A percentile compares a stretch with the other conserved stretches of the same genome.
Evolutionary conservation across 805 yeast species (phyloP).

Genomic region (Candida ipomoeae): DNA sequence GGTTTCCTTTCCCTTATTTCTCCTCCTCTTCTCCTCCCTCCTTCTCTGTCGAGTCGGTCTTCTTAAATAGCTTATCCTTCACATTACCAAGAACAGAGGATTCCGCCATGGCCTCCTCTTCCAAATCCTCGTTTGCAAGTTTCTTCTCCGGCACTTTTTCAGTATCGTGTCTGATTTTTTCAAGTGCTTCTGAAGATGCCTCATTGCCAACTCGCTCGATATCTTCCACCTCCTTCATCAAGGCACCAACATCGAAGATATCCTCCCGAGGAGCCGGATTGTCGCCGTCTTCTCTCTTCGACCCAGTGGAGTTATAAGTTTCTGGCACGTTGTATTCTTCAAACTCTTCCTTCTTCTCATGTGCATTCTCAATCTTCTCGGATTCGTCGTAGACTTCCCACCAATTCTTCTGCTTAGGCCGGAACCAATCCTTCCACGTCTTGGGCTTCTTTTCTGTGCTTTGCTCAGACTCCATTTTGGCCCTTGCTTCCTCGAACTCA

Average conservation of each 20-base stretch:
- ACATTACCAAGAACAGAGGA: constrained; percentile 6
- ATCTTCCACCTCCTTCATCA: constrained; percentile 41
- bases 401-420: constrained; percentile 50
- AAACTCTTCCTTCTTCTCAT: constrained; percentile 1
- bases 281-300: constrained; percentile 6
- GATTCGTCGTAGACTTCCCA: constrained; percentile 49
- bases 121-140: constrained; percentile 12
- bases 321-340: constrained; percentile 17
- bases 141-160: constrained; percentile 1
- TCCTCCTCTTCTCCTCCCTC: not conserved
- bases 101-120: constrained; percentile 9
- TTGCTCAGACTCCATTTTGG: constrained; percentile 48
- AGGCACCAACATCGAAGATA: constrained; percentile 46
- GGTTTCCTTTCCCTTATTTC: not conserved
- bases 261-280: constrained; percentile 6
- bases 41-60: not conserved
- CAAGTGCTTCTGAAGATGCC: constrained; percentile 7
- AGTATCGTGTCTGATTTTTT: constrained; percentile 8
- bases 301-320: constrained; percentile 11
- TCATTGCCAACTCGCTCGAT: constrained; percentile 36
- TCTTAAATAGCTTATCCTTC: constrained; percentile 3
- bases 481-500: constrained; percentile 85
- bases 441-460: constrained; percentile 32
- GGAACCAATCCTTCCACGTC: constrained; percentile 48
- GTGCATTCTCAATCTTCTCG: constrained; percentile 1